These are phyloP conservation scores for Leptosphaerulina australis DNA, from an alignment of 2,329 filamentous ascomycete species.

Conservation along the genomic window DNA sequence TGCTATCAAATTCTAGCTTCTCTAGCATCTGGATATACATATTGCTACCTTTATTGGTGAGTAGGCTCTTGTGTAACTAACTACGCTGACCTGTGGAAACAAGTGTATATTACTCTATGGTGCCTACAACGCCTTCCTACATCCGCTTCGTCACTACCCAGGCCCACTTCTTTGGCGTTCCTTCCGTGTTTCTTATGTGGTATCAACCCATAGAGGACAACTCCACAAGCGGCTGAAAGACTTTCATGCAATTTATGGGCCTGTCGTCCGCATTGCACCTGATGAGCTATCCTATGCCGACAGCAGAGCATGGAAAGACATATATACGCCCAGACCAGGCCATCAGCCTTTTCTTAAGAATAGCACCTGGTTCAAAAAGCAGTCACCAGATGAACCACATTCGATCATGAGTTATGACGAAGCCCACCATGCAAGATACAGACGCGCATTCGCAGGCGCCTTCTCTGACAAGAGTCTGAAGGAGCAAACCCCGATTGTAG, in stretches of 20 bases:
- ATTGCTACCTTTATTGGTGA: background rate
- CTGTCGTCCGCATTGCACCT: slow-evolving; percentile 37
- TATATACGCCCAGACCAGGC: slow-evolving; percentile 34
- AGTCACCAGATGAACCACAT: slow-evolving; percentile 30
- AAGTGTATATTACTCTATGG: slow-evolving; percentile 25
- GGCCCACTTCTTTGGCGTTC: slow-evolving; percentile 38
- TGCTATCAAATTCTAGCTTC: background rate
- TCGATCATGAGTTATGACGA: slow-evolving; percentile 36
- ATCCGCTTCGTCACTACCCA: slow-evolving; percentile 37
- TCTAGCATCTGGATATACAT: background rate
- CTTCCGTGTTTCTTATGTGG: slow-evolving; percentile 36
- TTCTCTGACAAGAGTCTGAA: slow-evolving; percentile 38
- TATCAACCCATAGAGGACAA: slow-evolving; percentile 34
- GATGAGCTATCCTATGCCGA: slow-evolving; percentile 39
- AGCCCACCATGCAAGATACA: slow-evolving; percentile 29
- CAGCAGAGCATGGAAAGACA: slow-evolving; percentile 36
- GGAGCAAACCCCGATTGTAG: slow-evolving; percentile 33
- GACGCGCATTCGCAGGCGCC: slow-evolving; percentile 34
- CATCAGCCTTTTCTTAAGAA: slow-evolving; percentile 33
- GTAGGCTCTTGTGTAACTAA: background rate
- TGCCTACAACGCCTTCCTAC: slow-evolving; percentile 34
- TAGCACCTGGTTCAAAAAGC: slow-evolving; percentile 36
- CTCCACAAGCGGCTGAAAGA: slow-evolving; percentile 31
- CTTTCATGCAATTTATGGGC: slow-evolving; percentile 37
- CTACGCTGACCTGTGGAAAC: background rate